A percentile compares a stretch with the other conserved stretches of the same genome.
phyloP scores from a whole-genome alignment of 192 early-diverging fungal species.

The Rhizophagus prolifer region DNA sequence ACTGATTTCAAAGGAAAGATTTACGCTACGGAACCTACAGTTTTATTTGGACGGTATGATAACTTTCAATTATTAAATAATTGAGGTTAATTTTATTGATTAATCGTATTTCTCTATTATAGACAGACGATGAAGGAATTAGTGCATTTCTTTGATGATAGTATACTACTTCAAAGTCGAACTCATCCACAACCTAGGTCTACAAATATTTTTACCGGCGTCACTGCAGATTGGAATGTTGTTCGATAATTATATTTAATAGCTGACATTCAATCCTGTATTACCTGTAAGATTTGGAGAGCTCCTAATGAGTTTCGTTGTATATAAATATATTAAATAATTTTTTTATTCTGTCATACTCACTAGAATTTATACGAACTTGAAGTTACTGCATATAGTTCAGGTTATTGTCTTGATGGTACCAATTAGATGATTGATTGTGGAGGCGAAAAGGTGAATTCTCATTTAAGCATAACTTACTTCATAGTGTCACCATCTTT shows the following conservation, averaged over 20 bases:
- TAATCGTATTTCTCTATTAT: constrained; percentile 10
- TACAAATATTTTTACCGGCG: not conserved
- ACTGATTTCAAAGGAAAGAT: constrained; percentile 74
- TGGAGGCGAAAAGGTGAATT: constrained; percentile 51
- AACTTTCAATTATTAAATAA: not conserved
- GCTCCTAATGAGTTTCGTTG: constrained; percentile 40
- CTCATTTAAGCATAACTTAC: too few species aligned
- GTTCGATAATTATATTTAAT: constrained; percentile 22
- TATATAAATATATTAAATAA: not conserved
- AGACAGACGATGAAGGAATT: constrained; percentile 64
- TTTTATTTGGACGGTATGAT: constrained; percentile 67
- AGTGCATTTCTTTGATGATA: constrained; percentile 50
- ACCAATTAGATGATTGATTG: constrained; percentile 74
- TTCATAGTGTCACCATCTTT: constrained; percentile 50
- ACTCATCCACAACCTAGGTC: not conserved
- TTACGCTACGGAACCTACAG: constrained; percentile 78
- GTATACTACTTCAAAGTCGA: not conserved
- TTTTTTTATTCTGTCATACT: constrained; percentile 26
- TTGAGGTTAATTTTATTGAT: not conserved
- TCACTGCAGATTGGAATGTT: constrained; percentile 10
- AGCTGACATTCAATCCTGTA: constrained; percentile 56
- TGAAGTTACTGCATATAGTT: constrained; percentile 62
- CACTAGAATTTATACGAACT: constrained; percentile 37
- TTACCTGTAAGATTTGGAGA: constrained; percentile 58
- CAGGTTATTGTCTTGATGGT: constrained; percentile 71